These are phyloP conservation scores for Chytridiales sp. DNA, from an alignment of 371 early-diverging fungal genomes.

Conservation along the genomic window DNA sequence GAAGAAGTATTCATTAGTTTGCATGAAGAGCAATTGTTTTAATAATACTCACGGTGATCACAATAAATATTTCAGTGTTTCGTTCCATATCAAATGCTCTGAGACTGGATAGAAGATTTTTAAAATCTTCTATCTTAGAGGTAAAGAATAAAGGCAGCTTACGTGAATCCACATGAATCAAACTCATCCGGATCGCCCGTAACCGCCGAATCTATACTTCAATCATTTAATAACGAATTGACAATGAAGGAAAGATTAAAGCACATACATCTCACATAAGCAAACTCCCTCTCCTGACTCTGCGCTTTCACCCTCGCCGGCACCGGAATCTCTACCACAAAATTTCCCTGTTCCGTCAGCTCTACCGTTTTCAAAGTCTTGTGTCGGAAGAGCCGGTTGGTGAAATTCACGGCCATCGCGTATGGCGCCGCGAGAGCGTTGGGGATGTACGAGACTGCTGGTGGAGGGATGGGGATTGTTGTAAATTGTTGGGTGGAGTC, in stretches of 20 bases:
- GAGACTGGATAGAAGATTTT: conserved; percentile 7
- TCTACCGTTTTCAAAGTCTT: conserved; percentile 43
- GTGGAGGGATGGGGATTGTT: too few species aligned
- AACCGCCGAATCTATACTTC: conserved; percentile 39
- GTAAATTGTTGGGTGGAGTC: too few species aligned
- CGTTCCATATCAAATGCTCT: conserved; percentile 37
- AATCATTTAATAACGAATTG: neutral
- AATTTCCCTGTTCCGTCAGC: conserved; percentile 42
- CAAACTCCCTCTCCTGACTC: conserved; percentile 36
- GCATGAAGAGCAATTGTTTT: neutral
- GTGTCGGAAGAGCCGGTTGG: conserved; percentile 32
- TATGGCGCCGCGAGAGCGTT: too few species aligned
- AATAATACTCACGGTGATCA: conserved; percentile 62
- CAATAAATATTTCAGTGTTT: conserved; percentile 67
- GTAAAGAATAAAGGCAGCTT: neutral
- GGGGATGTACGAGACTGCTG: too few species aligned
- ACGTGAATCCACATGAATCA: conserved; percentile 29
- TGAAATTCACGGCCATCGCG: conserved; percentile 1
- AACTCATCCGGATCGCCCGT: conserved; percentile 50
- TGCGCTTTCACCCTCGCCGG: conserved; percentile 37
- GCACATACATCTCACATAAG: conserved; percentile 36
- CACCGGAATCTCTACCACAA: conserved; percentile 49
- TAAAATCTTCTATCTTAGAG: neutral
- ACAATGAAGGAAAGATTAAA: neutral
- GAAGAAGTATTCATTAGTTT: too few species aligned